phyloP scores from a whole-genome alignment of 305 asterid species.

The Solanum hybrid region DNA sequence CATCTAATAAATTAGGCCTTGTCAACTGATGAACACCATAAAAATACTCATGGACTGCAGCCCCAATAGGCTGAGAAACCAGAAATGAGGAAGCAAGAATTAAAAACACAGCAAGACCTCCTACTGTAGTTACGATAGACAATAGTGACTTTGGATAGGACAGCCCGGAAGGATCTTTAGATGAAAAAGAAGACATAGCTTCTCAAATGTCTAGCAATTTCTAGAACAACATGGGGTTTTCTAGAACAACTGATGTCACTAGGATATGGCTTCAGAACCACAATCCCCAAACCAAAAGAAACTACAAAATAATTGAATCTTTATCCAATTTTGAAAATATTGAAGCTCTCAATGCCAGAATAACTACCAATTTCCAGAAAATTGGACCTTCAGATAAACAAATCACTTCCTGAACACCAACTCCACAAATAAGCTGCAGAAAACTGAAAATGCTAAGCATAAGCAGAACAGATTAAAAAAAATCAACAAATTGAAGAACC shows the following conservation, averaged over 20 bases:
- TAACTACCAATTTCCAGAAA: neutral
- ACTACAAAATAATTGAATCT: neutral
- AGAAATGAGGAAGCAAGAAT: slow-evolving; percentile 58
- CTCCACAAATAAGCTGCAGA: neutral
- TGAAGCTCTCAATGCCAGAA: neutral
- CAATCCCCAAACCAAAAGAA: neutral
- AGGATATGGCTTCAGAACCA: neutral
- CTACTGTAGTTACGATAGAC: slow-evolving; percentile 49
- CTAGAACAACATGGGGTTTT: neutral
- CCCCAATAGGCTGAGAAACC: slow-evolving; percentile 50
- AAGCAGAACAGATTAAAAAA: neutral
- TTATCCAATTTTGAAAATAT: neutral
- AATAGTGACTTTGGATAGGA: slow-evolving; percentile 51
- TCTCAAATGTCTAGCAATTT: slow-evolving; percentile 4
- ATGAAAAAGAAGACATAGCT: slow-evolving; percentile 39
- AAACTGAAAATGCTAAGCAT: neutral
- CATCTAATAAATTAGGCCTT: slow-evolving; percentile 11
- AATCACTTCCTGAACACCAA: neutral
- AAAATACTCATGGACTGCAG: slow-evolving; percentile 44
- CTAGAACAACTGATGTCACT: neutral
- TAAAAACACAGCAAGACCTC: slow-evolving; percentile 60
- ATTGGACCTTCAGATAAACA: neutral
- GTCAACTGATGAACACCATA: slow-evolving; percentile 29
- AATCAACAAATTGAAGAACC: neutral
- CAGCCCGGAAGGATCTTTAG: slow-evolving; percentile 29